Percentiles rank a stretch among this genome's conserved stretches.
Evolutionary conservation across 805 yeast species (phyloP).

Genomic region (Candida odintsovae): DNA sequence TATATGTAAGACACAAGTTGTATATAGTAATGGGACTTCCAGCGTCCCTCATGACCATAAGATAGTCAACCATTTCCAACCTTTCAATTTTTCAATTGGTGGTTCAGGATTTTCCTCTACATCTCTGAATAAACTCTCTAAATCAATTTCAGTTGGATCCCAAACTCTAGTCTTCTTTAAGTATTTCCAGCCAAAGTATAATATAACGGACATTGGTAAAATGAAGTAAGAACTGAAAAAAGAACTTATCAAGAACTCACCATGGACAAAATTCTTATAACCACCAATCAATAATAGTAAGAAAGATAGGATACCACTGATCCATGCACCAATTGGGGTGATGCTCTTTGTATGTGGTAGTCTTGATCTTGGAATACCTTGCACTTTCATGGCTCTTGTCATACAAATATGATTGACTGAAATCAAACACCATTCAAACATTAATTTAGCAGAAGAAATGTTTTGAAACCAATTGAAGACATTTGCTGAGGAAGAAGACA

Average conservation of each 20-base stretch:
- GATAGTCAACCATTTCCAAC: constrained; percentile 11
- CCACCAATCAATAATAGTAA: constrained; percentile 31
- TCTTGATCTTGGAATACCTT: constrained; percentile 28
- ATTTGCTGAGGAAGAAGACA: constrained; percentile 20
- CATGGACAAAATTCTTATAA: constrained; percentile 27
- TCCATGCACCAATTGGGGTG: constrained; percentile 27
- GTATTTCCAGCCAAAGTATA: constrained; percentile 28
- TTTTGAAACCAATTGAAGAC: constrained; percentile 31
- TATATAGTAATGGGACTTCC: too few species aligned
- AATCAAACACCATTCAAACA: constrained; percentile 27
- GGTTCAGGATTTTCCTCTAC: constrained; percentile 25
- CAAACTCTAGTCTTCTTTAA: constrained; percentile 27
- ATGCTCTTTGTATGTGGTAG: constrained; percentile 28
- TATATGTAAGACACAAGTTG: too few species aligned
- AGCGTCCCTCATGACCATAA: constrained; percentile 9
- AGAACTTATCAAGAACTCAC: constrained; percentile 15
- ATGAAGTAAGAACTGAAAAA: constrained; percentile 12
- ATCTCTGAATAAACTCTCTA: constrained; percentile 25
- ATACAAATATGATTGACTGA: constrained; percentile 26
- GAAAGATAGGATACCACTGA: constrained; percentile 21
- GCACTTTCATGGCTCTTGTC: constrained; percentile 32
- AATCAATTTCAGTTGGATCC: constrained; percentile 35
- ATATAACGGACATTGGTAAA: constrained; percentile 21
- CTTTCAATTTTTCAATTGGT: constrained; percentile 8
- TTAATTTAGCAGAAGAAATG: constrained; percentile 25